Conservation (phyloP, 176 grass and related monocot genomes). For the Stipa capillata region DNA sequence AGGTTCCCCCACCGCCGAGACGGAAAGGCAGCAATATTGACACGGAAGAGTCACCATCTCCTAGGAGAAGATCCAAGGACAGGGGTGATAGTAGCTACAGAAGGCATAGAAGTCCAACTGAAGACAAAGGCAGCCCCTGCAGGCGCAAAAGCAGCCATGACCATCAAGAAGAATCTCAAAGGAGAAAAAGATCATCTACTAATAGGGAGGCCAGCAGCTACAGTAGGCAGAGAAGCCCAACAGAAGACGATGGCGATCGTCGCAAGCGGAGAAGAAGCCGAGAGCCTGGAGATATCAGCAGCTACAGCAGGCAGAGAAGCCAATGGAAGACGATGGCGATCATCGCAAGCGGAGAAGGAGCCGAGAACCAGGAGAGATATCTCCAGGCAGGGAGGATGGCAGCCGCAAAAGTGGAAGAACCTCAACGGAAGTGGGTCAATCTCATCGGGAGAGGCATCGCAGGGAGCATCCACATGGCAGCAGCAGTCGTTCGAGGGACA, state of each 20-base stretch:
- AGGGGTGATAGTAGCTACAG: constrained; percentile 12
- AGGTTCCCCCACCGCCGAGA: constrained; percentile 68
- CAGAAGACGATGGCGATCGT: background rate
- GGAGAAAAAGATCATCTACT: constrained; percentile 16
- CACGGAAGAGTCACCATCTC: constrained; percentile 47
- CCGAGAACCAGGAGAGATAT: constrained; percentile 26
- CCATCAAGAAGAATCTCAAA: constrained; percentile 22
- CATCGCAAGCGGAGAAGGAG: constrained; percentile 19
- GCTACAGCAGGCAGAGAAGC: constrained; percentile 15
- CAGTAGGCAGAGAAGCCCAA: constrained; percentile 21
- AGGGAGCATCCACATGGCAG: constrained; percentile 4
- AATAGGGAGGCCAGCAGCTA: constrained; percentile 28
- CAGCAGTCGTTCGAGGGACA: constrained; percentile 21
- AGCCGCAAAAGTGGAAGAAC: constrained; percentile 21
- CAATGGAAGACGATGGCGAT: background rate
- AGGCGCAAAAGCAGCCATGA: constrained; percentile 25
- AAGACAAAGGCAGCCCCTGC: background rate
- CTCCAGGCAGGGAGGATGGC: constrained; percentile 30
- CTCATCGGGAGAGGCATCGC: constrained; percentile 6
- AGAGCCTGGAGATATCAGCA: constrained; percentile 21
- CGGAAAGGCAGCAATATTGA: constrained; percentile 16
- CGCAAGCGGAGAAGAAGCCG: constrained; percentile 1
- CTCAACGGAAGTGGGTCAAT: background rate
- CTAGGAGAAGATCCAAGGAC: constrained; percentile 30
- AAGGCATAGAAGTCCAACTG: constrained; percentile 25